Base-by-base conservation (phyloP, 495 filamentous ascomycete species). In the Endocarpon pusillum region DNA sequence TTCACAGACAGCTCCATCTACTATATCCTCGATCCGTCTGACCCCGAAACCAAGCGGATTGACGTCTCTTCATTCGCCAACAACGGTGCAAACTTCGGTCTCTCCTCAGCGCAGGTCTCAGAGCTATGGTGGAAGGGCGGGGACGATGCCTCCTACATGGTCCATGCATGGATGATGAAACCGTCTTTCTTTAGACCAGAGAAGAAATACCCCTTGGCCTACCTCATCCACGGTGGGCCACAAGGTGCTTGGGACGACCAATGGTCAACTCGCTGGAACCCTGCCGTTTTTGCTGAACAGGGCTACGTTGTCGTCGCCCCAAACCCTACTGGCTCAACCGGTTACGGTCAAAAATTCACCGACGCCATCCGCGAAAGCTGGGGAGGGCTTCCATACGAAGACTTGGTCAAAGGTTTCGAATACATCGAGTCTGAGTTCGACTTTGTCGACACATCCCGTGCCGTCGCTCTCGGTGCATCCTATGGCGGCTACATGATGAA, bases 221-320 rank as follows among this genome's bases (percentile, higher is more conserved):
- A 83, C 41, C 47, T 92, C 24, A 80, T 94, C 32, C 86, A 94
- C 42, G 86, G 86, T 33, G 86, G 86, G 0, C 85, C 85, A 0
- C 84, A 93, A 47, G 78, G 78, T 4, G 75, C 80, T 1, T 92
- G 84, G 82, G 66, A 62, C 4, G 81, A 92, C 46, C 57, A 68
- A 19, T 93, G 85, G 85, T 77, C 68, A 39, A 92, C 80, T 1
- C 63, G 86, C 11, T 93, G 86, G 86, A 94, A 94, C 41, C 83
- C 81, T 0, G 82, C 81, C 4, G 66, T 91, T 3, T 92, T 87
- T 48, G 84, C 86, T 3, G 85, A 93, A 50, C 81, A 91, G 47
- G 86, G 85, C 9, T 93, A 91, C 41, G 72, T 93, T 9, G 81
- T 82, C 7, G 69, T 94, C 15, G 66, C 70, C n/a, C 83, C 84